These are phyloP conservation scores for Cryptosporidium meleagridis DNA, from an alignment of 169 alveolate species.

Conservation along the genomic window DNA sequence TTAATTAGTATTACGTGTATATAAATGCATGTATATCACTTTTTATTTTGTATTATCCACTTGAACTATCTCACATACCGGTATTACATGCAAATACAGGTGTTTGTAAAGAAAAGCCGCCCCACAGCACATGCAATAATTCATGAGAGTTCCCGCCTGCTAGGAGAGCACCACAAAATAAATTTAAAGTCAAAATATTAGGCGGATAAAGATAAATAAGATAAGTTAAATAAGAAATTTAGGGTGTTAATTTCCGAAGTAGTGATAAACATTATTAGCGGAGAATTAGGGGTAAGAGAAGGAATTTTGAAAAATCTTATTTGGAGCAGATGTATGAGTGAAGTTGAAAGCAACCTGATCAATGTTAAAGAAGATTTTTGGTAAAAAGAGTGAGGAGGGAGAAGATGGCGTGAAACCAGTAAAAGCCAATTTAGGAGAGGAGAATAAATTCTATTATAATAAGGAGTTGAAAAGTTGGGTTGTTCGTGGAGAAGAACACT, in stretches of 20 bases:
- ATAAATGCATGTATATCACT: no score
- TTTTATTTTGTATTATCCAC: not conserved
- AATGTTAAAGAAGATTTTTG: conserved; percentile 69
- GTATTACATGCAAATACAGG: conserved; percentile 16
- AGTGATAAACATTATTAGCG: not conserved
- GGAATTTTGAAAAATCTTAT: not conserved
- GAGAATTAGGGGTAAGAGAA: not conserved
- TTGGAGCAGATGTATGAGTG: not conserved
- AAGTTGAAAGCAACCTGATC: not conserved
- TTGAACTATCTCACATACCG: not conserved
- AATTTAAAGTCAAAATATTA: not conserved
- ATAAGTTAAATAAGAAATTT: conserved; percentile 10
- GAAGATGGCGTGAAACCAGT: conserved; percentile 67
- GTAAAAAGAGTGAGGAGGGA: conserved; percentile 41
- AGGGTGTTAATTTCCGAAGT: not conserved
- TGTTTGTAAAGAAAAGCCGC: not conserved
- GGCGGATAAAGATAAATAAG: conserved; percentile 9
- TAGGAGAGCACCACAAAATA: not conserved
- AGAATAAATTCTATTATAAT: conserved; percentile 57
- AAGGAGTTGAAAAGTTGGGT: conserved; percentile 69
- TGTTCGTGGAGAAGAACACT: conserved; percentile 67
- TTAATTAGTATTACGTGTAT: not conserved
- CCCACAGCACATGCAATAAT: conserved; percentile 37
- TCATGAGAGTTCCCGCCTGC: not conserved
- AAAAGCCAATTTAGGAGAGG: conserved; percentile 70